A percentile compares a stretch with the other conserved stretches of the same genome.
Conservation (phyloP, 305 asterid genomes). For the Striga hermonthica region DNA sequence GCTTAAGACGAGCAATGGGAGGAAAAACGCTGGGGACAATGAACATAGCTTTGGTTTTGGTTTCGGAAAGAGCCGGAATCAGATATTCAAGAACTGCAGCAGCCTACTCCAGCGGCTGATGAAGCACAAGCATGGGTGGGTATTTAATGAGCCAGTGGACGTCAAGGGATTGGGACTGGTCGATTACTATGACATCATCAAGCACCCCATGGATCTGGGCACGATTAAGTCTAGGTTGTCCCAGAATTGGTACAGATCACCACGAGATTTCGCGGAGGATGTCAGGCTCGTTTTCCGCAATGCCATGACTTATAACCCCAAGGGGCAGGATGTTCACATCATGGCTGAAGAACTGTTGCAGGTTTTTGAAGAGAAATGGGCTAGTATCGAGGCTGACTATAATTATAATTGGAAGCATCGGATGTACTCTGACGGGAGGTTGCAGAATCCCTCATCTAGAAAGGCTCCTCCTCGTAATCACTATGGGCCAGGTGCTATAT, state of each 20-base stretch:
- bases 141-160: slow-evolving; percentile 55
- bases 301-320: slow-evolving; percentile 68
- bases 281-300: slow-evolving; percentile 57
- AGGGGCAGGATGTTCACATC: slow-evolving; percentile 59
- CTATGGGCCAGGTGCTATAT: slow-evolving; percentile 18
- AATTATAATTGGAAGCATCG: slow-evolving; percentile 42
- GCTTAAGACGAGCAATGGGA: slow-evolving; percentile 37
- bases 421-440: slow-evolving; percentile 39
- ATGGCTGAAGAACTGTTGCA: slow-evolving; percentile 52
- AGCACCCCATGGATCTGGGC: slow-evolving; percentile 61
- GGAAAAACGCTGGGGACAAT: slow-evolving; percentile 20
- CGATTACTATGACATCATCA: slow-evolving; percentile 55
- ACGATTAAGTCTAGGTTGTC: slow-evolving; percentile 47
- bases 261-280: slow-evolving; percentile 58
- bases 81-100: slow-evolving; percentile 44
- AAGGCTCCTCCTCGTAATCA: slow-evolving; percentile 35
- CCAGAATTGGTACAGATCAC: slow-evolving; percentile 47
- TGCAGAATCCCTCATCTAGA: slow-evolving; percentile 44
- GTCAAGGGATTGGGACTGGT: slow-evolving; percentile 41
- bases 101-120: slow-evolving; percentile 56
- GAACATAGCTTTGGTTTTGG: slow-evolving; percentile 31
- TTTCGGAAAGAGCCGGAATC: slow-evolving; percentile 35
- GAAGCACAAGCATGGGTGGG: slow-evolving; percentile 71
- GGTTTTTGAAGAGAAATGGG: slow-evolving; percentile 62
- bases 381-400: slow-evolving; percentile 47